These are phyloP conservation scores for Phytophthora pinifolia DNA, from an alignment of 352 stramenopile genomes.

Conservation along the genomic window DNA sequence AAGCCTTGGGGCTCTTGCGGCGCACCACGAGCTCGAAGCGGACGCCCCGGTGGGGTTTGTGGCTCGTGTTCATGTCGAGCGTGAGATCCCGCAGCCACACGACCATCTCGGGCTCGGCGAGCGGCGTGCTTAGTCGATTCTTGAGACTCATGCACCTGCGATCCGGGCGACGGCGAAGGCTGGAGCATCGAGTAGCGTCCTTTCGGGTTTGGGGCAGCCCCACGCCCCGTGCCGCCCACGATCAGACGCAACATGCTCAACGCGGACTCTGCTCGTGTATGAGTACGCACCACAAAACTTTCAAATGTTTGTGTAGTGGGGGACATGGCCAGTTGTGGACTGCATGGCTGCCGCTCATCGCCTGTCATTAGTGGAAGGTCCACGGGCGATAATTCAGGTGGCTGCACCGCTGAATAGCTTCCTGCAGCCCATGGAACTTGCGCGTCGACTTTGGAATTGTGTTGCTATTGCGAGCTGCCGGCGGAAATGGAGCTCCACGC, in stretches of 20 bases:
- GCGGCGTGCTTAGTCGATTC: slow-evolving; percentile 17
- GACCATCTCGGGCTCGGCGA: slow-evolving; percentile 26
- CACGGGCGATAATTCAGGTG: too few relatives aligned
- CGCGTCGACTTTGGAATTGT: too few relatives aligned
- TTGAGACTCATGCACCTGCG: slow-evolving; percentile 21
- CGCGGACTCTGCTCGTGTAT: neutral
- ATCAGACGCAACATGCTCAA: slow-evolving; percentile 1
- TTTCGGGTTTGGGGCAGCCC: slow-evolving; percentile 4
- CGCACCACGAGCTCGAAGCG: slow-evolving; percentile 26
- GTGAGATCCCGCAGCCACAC: slow-evolving; percentile 25
- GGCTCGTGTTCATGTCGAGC: slow-evolving; percentile 22
- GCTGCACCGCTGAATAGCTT: too few relatives aligned
- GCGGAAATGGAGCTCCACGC: too few relatives aligned
- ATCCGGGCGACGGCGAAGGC: slow-evolving; percentile 6
- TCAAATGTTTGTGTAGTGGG: too few relatives aligned
- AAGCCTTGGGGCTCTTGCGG: slow-evolving; percentile 9
- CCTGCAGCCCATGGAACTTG: too few relatives aligned
- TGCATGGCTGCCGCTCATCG: too few relatives aligned
- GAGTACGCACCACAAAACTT: too few relatives aligned
- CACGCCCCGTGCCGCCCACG: neutral
- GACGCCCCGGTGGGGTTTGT: slow-evolving; percentile 15
- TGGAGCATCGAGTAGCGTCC: slow-evolving; percentile 12
- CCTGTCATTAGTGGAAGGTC: too few relatives aligned
- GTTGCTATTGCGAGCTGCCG: too few relatives aligned
- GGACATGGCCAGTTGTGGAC: too few relatives aligned